Evolutionary conservation across 129 eudicot genomes (phyloP), one percentile per base, ranked within the genome.

Genomic region (Lactuca saligna): DNA sequence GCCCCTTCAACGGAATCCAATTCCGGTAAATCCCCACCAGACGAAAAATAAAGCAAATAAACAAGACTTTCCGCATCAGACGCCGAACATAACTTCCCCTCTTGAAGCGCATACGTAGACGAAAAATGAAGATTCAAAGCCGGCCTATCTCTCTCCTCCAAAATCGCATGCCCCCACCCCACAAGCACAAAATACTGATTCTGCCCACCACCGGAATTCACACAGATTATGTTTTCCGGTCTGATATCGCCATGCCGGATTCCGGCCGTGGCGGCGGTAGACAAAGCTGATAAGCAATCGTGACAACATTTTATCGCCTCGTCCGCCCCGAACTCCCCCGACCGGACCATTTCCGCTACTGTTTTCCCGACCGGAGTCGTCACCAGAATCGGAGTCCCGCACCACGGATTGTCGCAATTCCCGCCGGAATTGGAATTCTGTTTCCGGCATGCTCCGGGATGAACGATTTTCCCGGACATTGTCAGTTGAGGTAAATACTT

Each of bases 1-100:
- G 99, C 99, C 50, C 99, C 99, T 72, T 93, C 99, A 10, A 93
- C 92, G 4, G 99, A 93, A 80, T 93, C 99, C 79, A 93, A 60
- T 29, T 87, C 87, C 15, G 99, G 99, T 75, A 86, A 66, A 11
- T 79, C 90, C 56, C 84, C 95, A 16, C 97, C 92, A 17, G 85
- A 79, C 58, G 83, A 83, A 56, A 89, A 93, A 72, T 89, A 93
- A 46, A 93, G 90, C 85, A 87, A 79, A 75, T 93, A 93, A 3
- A 93, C 95, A 4, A 93, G 84, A 75, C 97, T 89, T 82, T 93
- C 99, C 53, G 99, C 88, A 81, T 93, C 99, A 16, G 99, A 93
- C 14, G 99, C 99, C 13, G 99, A 78, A 42, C 99, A 93, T 69
- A 93, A 33, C 60, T 89, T 93, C 58, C 99, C 99, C 63, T 93